Conservation (phyloP, 495 filamentous ascomycete species). For the Pseudevernia furfuracea region DNA sequence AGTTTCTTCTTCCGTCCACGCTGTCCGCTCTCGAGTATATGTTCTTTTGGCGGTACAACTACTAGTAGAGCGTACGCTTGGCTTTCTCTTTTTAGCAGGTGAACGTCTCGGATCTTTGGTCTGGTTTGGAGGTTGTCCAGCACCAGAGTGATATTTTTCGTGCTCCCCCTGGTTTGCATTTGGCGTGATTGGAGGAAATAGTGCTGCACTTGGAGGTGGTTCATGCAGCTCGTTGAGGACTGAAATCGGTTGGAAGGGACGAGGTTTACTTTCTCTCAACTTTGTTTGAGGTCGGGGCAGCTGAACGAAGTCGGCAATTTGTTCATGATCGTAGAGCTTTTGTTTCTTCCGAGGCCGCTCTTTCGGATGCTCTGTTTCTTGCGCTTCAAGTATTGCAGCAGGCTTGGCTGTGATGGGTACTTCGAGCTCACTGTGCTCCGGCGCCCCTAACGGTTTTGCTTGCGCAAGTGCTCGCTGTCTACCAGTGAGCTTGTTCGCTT, state of each 20-base stretch:
- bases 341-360: slow-evolving; percentile 36
- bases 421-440: slow-evolving; percentile 16
- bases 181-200: slow-evolving; percentile 59
- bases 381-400: slow-evolving; percentile 28
- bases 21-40: slow-evolving; percentile 30
- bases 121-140: slow-evolving; percentile 5
- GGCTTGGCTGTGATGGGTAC: slow-evolving; percentile 18
- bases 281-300: slow-evolving; percentile 41
- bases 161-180: slow-evolving; percentile 19
- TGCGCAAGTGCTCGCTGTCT: slow-evolving; percentile 28
- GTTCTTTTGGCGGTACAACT: slow-evolving; percentile 12
- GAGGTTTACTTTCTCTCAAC: slow-evolving; percentile 41
- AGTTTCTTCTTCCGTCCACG: slow-evolving; percentile 82
- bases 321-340: slow-evolving; percentile 33
- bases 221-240: slow-evolving; percentile 71
- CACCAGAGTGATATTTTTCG: background rate
- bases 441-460: slow-evolving; percentile 26
- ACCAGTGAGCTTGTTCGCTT: slow-evolving; percentile 31
- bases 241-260: slow-evolving; percentile 44
- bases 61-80: slow-evolving; percentile 7
- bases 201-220: slow-evolving; percentile 63
- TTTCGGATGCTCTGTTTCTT: slow-evolving; percentile 34
- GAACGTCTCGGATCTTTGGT: background rate
- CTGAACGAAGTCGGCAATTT: slow-evolving; percentile 45
- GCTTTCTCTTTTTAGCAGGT: slow-evolving; percentile 7